These are phyloP conservation scores for Metschnikowia bowlesiae DNA, from an alignment of 805 yeast genomes.

Conservation along the genomic window DNA sequence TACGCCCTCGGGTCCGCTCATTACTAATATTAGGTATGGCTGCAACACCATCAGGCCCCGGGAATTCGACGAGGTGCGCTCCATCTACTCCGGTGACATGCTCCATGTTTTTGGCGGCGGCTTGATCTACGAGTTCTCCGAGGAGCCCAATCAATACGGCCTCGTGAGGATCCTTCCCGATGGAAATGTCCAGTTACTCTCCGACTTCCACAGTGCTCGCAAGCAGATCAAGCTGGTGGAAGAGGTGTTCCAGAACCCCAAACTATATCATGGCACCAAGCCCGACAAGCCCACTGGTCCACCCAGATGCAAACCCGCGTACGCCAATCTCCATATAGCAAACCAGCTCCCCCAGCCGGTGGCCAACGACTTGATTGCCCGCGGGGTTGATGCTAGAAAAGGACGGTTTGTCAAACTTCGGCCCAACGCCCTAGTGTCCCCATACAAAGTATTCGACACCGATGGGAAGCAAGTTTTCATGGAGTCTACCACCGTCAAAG, in stretches of 20 bases:
- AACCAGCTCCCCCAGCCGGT: constrained; percentile 42
- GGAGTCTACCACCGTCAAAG: constrained; percentile 21
- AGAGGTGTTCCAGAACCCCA: constrained; percentile 18
- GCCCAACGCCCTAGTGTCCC: constrained; percentile 40
- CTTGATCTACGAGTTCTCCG: constrained; percentile 73
- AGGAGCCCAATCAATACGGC: constrained; percentile 78
- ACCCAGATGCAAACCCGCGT: constrained; percentile 31
- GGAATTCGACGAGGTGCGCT: constrained; percentile 66
- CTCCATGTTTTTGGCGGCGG: constrained; percentile 79
- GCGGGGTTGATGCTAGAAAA: constrained; percentile 43
- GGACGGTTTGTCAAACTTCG: constrained; percentile 50
- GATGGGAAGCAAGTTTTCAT: constrained; percentile 38
- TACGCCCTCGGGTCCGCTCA: background rate
- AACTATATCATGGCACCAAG: constrained; percentile 17
- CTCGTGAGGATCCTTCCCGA: constrained; percentile 47
- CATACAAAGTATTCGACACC: constrained; percentile 37
- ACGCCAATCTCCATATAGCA: constrained; percentile 35
- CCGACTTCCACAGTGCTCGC: constrained; percentile 51
- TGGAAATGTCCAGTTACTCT: constrained; percentile 41
- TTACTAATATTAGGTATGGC: constrained; percentile 44
- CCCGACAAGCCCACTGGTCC: background rate
- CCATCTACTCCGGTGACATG: constrained; percentile 72
- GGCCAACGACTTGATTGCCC: constrained; percentile 41
- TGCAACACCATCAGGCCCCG: constrained; percentile 83
- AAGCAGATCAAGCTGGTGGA: constrained; percentile 40